These are phyloP conservation scores for Grigorovia transvaalensis DNA, from an alignment of 805 yeast species.

Conservation along the genomic window DNA sequence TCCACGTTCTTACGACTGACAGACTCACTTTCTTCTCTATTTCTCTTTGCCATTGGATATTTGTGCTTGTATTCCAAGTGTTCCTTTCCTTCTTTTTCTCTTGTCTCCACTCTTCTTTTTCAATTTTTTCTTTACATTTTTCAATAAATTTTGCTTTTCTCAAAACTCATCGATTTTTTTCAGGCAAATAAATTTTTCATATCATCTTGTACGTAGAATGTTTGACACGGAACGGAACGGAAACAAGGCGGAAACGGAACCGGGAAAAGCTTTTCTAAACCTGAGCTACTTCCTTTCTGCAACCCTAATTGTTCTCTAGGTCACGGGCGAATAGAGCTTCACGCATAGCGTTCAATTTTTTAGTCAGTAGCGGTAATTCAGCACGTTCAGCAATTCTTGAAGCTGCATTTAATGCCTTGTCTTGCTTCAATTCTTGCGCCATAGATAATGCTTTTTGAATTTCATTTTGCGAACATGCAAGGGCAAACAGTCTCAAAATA, in stretches of 20 bases:
- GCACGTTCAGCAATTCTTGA: slow-evolving; percentile 71
- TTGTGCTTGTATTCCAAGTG: not conserved
- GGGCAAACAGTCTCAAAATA: slow-evolving; percentile 63
- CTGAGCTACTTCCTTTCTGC: slow-evolving; percentile 2
- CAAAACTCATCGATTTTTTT: not conserved
- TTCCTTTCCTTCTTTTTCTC: not conserved
- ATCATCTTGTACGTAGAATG: slow-evolving; percentile 7
- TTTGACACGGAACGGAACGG: not conserved
- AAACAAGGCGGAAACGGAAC: too few relatives aligned
- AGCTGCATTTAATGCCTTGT: slow-evolving; percentile 77
- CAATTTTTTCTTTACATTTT: slow-evolving; percentile 16
- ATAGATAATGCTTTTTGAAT: slow-evolving; percentile 58
- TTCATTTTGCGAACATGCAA: slow-evolving; percentile 58
- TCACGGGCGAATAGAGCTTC: slow-evolving; percentile 32
- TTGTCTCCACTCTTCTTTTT: too few relatives aligned
- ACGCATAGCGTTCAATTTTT: slow-evolving; percentile 42
- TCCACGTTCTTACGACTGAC: slow-evolving; percentile 5
- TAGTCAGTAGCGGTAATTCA: slow-evolving; percentile 42
- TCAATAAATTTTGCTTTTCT: not conserved
- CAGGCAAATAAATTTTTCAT: not conserved
- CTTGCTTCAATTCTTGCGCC: slow-evolving; percentile 59
- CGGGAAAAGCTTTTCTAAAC: too few relatives aligned
- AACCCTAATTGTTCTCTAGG: slow-evolving; percentile 7
- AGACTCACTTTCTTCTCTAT: slow-evolving; percentile 14
- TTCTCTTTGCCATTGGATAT: slow-evolving; percentile 9